Evolutionary conservation across 208 protist genomes (phyloP).

Genomic region (Phytomonas serpens): DNA sequence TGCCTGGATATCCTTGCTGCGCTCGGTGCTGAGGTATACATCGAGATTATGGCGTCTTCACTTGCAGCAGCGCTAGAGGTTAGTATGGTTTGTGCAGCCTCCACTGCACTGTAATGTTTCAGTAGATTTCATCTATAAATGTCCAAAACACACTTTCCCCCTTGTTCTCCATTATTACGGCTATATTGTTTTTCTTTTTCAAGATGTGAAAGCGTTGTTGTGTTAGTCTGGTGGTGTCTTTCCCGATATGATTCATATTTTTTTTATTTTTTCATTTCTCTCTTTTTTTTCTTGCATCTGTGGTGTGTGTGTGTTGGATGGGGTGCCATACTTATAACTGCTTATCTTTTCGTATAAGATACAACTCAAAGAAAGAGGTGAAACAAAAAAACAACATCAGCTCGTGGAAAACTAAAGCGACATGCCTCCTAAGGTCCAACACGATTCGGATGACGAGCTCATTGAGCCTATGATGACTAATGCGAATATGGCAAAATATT

Average conservation of each 20-base stretch:
- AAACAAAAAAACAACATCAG: not conserved
- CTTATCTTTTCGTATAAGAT: not conserved
- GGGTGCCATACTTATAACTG: not conserved
- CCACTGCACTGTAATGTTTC: not conserved
- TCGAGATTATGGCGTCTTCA: conserved; percentile 38
- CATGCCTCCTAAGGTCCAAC: conserved; percentile 44
- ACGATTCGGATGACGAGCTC: conserved; percentile 20
- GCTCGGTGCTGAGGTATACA: conserved; percentile 8
- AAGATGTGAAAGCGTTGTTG: not conserved
- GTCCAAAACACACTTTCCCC: not conserved
- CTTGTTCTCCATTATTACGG: not conserved
- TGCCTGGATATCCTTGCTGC: conserved; percentile 54
- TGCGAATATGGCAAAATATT: conserved; percentile 43
- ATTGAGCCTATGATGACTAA: conserved; percentile 22
- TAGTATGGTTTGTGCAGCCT: not conserved
- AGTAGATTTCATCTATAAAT: not conserved
- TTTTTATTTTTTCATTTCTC: not conserved
- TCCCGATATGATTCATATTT: not conserved
- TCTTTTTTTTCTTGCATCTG: conserved; percentile 5
- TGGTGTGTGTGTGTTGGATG: not conserved
- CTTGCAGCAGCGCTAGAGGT: conserved; percentile 32
- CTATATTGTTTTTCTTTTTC: conserved; percentile 1
- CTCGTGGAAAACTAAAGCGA: not conserved
- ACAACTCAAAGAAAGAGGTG: not conserved
- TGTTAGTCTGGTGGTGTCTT: not conserved